These are phyloP conservation scores for Cornus kousa DNA, from an alignment of 148 eudicot genomes.

Conservation along the genomic window DNA sequence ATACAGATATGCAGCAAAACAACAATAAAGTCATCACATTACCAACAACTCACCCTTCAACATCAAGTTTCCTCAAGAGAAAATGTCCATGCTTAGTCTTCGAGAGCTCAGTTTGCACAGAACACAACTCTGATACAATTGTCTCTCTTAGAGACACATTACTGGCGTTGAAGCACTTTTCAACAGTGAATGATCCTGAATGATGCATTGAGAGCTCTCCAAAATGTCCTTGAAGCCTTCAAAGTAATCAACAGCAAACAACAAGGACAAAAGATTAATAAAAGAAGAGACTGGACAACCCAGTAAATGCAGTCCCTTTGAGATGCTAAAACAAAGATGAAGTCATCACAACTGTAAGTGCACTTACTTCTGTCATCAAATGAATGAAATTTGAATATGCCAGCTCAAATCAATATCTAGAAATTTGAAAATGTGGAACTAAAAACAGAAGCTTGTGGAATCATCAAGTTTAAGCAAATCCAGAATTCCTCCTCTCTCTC, in stretches of 20 bases:
- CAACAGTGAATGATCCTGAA: slow-evolving; percentile 82
- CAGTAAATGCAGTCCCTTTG: not conserved
- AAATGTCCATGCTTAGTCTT: slow-evolving; percentile 82
- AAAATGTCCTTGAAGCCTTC: slow-evolving; percentile 85
- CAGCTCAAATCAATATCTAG: not conserved
- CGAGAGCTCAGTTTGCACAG: slow-evolving; percentile 72
- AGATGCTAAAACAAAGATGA: not conserved
- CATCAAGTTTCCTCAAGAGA: slow-evolving; percentile 80
- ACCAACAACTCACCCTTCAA: slow-evolving; percentile 62
- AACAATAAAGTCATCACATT: not conserved
- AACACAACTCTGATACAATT: slow-evolving; percentile 68
- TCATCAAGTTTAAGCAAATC: too few relatives aligned
- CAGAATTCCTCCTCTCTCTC: too few relatives aligned
- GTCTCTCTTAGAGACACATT: slow-evolving; percentile 61
- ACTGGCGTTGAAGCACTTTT: slow-evolving; percentile 72
- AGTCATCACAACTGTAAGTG: not conserved
- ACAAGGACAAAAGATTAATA: slow-evolving; percentile 5
- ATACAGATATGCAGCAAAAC: not conserved
- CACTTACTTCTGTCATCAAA: not conserved
- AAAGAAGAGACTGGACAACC: not conserved
- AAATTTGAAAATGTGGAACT: too few relatives aligned
- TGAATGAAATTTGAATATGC: not conserved
- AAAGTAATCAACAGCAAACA: slow-evolving; percentile 11
- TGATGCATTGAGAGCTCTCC: slow-evolving; percentile 77
- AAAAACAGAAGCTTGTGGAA: too few relatives aligned